Base-by-base conservation (phyloP, 371 early-diverging fungal species). In the Mucor irregularis region DNA sequence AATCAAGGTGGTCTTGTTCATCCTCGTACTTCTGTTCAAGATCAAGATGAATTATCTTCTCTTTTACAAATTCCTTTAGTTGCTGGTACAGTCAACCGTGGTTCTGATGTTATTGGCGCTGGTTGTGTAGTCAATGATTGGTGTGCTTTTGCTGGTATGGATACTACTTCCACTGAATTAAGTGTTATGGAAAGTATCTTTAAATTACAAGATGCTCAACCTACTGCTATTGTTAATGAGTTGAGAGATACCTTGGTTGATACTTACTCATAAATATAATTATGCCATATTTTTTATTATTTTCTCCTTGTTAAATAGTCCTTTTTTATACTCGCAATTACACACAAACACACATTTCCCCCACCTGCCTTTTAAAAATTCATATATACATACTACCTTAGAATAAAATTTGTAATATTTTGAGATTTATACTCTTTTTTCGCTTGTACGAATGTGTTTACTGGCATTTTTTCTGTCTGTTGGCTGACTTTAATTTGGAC, bases 81-180 rank as follows among this genome's bases (percentile, higher is more conserved):
- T 6, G 99, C 99, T 24, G 99, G 99, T 62, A 99, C 99, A 4
- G 95, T 99, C 31, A 99, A 99, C 83, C 91, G 96, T 59, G 99
- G 99, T 79, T 91, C 95, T n/a, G 95, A 94, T 72, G 87, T 94
- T 35, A 92, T 99, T 75, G 99, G 99, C 28, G 94, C 92, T 35
- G 99, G 99, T 22, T 82, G 99, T 63, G 96, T 99, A 24, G 98
- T 98, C 39, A 99, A 99, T 73, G 99, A 99, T 73, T 99, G 97
- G 96, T 83, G 90, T 55, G 98, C 98, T 6, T 98, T 99, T 82
- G 93, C 97, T 31, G 99, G 99, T 49, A 71, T 92, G 70, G 98
- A 96, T 75, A 98, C 99, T 2, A 99, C 99, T 5, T 85, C 91
- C 47, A 99, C 99, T 26, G 99, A 99, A 79, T 82, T 99, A 61